phyloP scores from a whole-genome alignment of 148 eudicot genomes.

The Linanthus parryae region DNA sequence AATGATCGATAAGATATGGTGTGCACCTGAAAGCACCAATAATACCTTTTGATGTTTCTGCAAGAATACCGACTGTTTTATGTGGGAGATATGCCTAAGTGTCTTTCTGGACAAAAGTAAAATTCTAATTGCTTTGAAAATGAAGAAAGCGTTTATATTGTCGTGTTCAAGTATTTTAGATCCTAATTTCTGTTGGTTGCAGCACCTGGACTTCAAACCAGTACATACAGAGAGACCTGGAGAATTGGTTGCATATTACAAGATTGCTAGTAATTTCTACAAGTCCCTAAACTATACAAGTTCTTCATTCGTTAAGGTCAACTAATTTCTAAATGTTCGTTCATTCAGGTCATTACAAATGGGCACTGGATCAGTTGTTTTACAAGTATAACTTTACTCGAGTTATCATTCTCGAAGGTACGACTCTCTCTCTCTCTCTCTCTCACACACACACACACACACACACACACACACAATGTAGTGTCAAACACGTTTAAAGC shows the following conservation, averaged over 20 bases:
- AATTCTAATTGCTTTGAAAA: no score
- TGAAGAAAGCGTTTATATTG: neutral
- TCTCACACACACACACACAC: no score
- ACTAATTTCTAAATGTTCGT: constrained; percentile 3
- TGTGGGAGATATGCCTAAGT: no score
- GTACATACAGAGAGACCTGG: constrained; percentile 88
- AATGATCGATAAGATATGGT: no score
- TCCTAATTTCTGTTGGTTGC: constrained; percentile 28
- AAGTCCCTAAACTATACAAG: constrained; percentile 2
- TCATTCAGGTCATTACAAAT: constrained; percentile 89
- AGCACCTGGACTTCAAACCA: constrained; percentile 88
- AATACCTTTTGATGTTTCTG: no score
- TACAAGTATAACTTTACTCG: constrained; percentile 75
- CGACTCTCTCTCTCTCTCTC: constrained; percentile 6
- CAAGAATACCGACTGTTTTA: no score
- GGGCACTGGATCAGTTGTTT: constrained; percentile 93
- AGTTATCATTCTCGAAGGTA: constrained; percentile 97
- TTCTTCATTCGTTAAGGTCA: constrained; percentile 1
- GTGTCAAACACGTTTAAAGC: constrained; percentile 4
- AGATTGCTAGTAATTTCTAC: constrained; percentile 83
- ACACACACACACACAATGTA: no score
- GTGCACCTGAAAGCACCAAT: no score
- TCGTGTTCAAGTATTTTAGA: constrained; percentile 8
- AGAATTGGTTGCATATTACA: constrained; percentile 88
- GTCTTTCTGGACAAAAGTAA: no score